Evolutionary conservation across 140 eudicot species (phyloP).

Genomic region (Bidens hawaiensis): DNA sequence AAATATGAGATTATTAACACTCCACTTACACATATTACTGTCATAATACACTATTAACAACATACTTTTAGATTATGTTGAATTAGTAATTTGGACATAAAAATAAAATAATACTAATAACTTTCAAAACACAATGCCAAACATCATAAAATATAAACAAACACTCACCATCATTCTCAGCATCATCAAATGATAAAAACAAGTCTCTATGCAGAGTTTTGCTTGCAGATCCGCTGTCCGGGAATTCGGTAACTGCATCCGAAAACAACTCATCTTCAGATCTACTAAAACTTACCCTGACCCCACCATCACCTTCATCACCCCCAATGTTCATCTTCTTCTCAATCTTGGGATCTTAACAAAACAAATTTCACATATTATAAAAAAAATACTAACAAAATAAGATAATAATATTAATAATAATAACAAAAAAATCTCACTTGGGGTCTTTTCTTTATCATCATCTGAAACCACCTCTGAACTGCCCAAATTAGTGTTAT

Average conservation of each 20-base stretch:
- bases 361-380: neutral
- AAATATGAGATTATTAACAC: too few relatives aligned
- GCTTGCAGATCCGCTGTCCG: slow-evolving; percentile 39
- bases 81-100: too few relatives aligned
- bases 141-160: neutral
- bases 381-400: too few relatives aligned
- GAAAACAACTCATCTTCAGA: slow-evolving; percentile 78
- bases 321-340: neutral
- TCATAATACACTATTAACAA: too few relatives aligned
- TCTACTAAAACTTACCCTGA: slow-evolving; percentile 39
- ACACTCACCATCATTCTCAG: slow-evolving; percentile 22
- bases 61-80: too few relatives aligned
- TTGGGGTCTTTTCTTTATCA: slow-evolving; percentile 51
- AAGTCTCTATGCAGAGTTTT: slow-evolving; percentile 25
- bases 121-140: neutral
- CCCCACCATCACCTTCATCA: neutral
- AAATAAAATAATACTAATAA: too few relatives aligned
- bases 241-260: slow-evolving; percentile 70
- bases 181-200: slow-evolving; percentile 26
- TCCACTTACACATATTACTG: too few relatives aligned
- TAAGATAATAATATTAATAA: too few relatives aligned
- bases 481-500: slow-evolving; percentile 26
- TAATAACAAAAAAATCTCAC: slow-evolving; percentile 30
- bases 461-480: slow-evolving; percentile 55
- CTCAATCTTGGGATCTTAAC: slow-evolving; percentile 45